Evolutionary conservation across 305 asterid species (phyloP), one percentile per base, ranked within the genome.

Genomic region (Fraxinus velutina): DNA sequence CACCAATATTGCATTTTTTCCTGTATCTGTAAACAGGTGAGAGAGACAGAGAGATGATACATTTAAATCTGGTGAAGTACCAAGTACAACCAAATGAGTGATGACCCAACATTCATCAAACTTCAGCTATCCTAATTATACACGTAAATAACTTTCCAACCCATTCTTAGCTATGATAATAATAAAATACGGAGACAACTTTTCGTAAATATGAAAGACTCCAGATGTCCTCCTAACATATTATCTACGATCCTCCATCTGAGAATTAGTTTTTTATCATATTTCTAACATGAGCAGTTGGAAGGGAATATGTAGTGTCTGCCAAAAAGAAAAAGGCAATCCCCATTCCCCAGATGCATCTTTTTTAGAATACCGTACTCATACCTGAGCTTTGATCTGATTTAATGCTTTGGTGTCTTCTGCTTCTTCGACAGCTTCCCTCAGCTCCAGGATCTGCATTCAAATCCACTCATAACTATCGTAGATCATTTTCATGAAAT

Each of bases 351-450:
- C 33, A 33, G 5, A 62, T 37, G 70, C 62, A 36, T 24, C 64
- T 15, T 68, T 74, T 30, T 73, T 36, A 74, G 29, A 73, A 72
- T 42, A 52, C 29, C 78, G 27, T 10, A 55, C 5, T 19, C 74
- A 12, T 85, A 93, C 97, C 98, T 92, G 89, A 62, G 82, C 86
- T 84, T 91, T 94, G 82, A 95, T 92, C 83, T 89, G 87, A 83
- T 88, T 90, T 39, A 93, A 84, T 73, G 90, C 86, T 74, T 85
- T 85, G 29, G 86, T 47, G 36, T 89, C 96, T 47, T 78, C 82
- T 19, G 99, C 94, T 84, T 92, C 99, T 15, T 92, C 98, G 64
- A 95, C 96, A 55, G 93, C 87, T 88, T 93, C 99, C 88, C 99
- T 91, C 32, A 95, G 85, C 81, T 95, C 98, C 93, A 95, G 87